phyloP scores from a whole-genome alignment of 108 stramenopile genomes.

The Nitzschia sp. region DNA sequence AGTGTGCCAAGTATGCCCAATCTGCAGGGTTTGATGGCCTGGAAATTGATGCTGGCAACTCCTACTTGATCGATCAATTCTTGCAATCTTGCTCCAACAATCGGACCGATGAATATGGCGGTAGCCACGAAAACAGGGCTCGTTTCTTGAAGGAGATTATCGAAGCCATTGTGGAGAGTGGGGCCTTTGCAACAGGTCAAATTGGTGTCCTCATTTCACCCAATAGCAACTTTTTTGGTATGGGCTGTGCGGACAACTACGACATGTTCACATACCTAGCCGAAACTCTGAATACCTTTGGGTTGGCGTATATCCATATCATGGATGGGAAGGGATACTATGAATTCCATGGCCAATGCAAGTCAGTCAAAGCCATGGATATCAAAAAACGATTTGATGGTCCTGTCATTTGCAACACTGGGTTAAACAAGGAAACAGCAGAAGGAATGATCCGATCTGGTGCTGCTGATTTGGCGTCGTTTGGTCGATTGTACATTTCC shows the following conservation, averaged over 20 bases:
- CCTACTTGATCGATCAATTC: conserved; percentile 62
- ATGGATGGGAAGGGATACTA: conserved; percentile 71
- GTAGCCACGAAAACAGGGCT: conserved; percentile 64
- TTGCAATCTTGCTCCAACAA: conserved; percentile 43
- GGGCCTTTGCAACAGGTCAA: conserved; percentile 48
- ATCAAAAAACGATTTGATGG: conserved; percentile 52
- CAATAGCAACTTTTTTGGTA: conserved; percentile 62
- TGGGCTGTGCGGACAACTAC: conserved; percentile 64
- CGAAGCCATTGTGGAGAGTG: conserved; percentile 51
- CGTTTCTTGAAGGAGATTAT: conserved; percentile 59
- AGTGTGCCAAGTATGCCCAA: conserved; percentile 31
- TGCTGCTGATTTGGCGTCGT: conserved; percentile 54
- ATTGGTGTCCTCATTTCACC: conserved; percentile 74
- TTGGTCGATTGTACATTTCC: conserved; percentile 71
- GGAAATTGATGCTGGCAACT: conserved; percentile 59
- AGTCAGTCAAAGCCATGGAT: conserved; percentile 37
- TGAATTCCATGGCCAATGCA: conserved; percentile 39
- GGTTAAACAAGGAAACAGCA: conserved; percentile 55
- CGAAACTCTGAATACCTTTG: conserved; percentile 43
- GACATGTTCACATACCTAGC: conserved; percentile 51
- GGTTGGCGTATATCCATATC: conserved; percentile 61
- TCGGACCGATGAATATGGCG: conserved; percentile 57
- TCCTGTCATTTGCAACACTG: conserved; percentile 65
- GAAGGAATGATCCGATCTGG: conserved; percentile 63
- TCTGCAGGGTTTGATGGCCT: conserved; percentile 64